These are phyloP conservation scores for Penicillium freii DNA, from an alignment of 2,329 filamentous ascomycete species.

Conservation along the genomic window DNA sequence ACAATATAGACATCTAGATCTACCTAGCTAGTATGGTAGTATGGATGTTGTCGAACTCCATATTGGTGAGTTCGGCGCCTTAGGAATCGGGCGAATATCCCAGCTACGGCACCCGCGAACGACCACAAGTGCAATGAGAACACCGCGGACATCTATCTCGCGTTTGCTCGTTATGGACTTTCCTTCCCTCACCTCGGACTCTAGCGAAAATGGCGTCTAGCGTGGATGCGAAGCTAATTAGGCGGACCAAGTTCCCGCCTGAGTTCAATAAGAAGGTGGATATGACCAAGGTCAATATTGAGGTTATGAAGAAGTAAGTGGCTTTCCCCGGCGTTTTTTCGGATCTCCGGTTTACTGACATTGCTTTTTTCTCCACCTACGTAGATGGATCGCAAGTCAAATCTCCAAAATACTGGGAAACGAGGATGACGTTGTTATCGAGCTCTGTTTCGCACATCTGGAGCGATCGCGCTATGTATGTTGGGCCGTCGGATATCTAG, in stretches of 20 bases:
- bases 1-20: not conserved
- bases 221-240: conserved; percentile 84
- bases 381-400: conserved; percentile 87
- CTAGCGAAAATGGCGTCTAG: conserved; percentile 67
- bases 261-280: conserved; percentile 96
- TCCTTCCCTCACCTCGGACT: not conserved
- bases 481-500: conserved; percentile 21
- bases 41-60: not conserved
- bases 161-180: not conserved
- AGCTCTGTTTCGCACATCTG: conserved; percentile 68
- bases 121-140: not conserved
- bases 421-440: conserved; percentile 94
- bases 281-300: conserved; percentile 93
- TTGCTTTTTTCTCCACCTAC: not conserved
- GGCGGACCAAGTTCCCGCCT: conserved; percentile 86
- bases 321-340: conserved; percentile 11
- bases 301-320: conserved; percentile 92
- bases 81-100: too few relatives aligned
- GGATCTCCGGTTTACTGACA: conserved; percentile 13
- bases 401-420: conserved; percentile 84
- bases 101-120: not conserved
- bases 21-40: too few relatives aligned
- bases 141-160: not conserved
- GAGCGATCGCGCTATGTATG: conserved; percentile 76
- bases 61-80: not conserved